Percentiles rank a stretch among this genome's conserved stretches.
Conservation (phyloP, 1,139 yeast species). For the Blastobotrys raffinosifermentans region DNA sequence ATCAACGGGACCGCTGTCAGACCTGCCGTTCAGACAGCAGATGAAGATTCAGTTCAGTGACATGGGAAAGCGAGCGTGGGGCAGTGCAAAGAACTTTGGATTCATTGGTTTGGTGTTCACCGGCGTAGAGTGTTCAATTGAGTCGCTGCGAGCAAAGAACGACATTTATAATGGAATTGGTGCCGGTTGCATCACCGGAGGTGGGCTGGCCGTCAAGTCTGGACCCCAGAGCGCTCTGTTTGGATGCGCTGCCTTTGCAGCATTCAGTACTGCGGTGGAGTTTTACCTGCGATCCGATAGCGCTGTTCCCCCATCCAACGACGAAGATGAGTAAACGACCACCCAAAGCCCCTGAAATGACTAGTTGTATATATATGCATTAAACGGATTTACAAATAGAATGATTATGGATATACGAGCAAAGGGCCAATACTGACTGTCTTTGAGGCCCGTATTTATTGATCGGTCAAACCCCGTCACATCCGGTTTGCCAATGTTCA, state of each 20-base stretch:
- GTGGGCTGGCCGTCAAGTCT: conserved; percentile 79
- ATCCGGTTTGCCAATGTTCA: conserved; percentile 18
- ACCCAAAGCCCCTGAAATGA: too few relatives aligned
- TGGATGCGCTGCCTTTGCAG: conserved; percentile 98
- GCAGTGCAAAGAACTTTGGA: conserved; percentile 91
- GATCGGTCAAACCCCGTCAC: too few relatives aligned
- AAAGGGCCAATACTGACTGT: too few relatives aligned
- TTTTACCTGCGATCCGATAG: conserved; percentile 82
- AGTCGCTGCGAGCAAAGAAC: conserved; percentile 75
- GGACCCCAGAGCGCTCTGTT: conserved; percentile 90
- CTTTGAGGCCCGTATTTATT: too few relatives aligned
- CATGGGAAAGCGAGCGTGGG: conserved; percentile 82
- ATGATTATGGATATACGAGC: too few relatives aligned
- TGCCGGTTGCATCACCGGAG: conserved; percentile 94
- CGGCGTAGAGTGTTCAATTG: conserved; percentile 92
- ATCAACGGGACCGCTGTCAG: conserved; percentile 44
- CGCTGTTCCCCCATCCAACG: conserved; percentile 79
- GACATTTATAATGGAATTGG: conserved; percentile 87
- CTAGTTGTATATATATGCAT: too few relatives aligned
- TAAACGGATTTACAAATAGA: too few relatives aligned
- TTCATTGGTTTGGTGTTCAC: conserved; percentile 89
- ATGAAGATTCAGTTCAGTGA: conserved; percentile 86
- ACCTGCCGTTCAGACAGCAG: conserved; percentile 87
- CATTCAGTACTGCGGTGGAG: conserved; percentile 88
- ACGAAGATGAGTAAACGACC: conserved; percentile 74